Evolutionary conservation across 306 rosid genomes (phyloP), one percentile per base, ranked within the genome.

Genomic region (Lablab purpureus): DNA sequence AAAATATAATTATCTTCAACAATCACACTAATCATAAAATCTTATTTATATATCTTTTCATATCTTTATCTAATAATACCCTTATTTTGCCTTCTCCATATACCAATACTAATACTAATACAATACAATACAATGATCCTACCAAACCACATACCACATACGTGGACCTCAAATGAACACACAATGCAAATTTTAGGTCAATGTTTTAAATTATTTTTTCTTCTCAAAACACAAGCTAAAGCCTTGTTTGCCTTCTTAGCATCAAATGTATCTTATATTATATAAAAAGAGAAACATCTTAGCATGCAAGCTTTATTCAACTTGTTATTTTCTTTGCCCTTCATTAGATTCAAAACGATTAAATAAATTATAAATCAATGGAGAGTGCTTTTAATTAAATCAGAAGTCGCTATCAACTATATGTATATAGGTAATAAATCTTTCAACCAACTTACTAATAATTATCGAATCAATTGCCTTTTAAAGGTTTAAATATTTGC

Each of bases 361-460:
- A 32, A 28, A 27, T 63, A 77, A 63, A 83, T 34, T 22, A 25
- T 62, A 77, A 62, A 83, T 34, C 22, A 71, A 52, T 64, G 37
- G 41, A 55, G 7, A 45, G 71, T 18, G 23, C 47, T 54, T 76
- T 62, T 66, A 81, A 54, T 71, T 73, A 78, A 55, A 18, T 66
- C 68, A 66, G 3, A 76, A 41, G 83, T 86, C 79, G 27, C 41
- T 67, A 36, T 86, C 85, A 60, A 14, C 54, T 73, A 76, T 72
- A 73, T 52, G 51, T 73, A 76, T 67, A 73, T 52, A 60, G 55
- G 83, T 81, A 73, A 22, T 32, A 80, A 76, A 78, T 83, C 81
- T 50, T 72, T 77, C 85, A 83, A 72, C 83, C 72, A 71, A 82
- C 77, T 83, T 69, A 70, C 79, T 76, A 71, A 43, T 77, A 71